A percentile compares a stretch with the other conserved stretches of the same genome.
These are phyloP conservation scores for Aurifilum marmelostoma DNA, from an alignment of 2,329 filamentous ascomycete genomes.

Conservation along the genomic window DNA sequence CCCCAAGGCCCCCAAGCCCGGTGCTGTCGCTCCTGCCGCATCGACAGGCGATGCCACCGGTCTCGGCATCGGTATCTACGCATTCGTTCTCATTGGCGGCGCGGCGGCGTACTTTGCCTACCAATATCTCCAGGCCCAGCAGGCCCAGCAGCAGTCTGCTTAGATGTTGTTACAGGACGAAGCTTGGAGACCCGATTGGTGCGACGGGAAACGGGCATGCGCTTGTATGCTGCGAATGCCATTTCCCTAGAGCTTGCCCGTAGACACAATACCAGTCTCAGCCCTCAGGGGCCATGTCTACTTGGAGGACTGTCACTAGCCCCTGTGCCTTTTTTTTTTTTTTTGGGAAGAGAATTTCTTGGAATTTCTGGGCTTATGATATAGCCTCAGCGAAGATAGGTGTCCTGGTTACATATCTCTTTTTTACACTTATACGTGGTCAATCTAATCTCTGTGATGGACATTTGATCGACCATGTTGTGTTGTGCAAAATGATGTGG, in stretches of 20 bases:
- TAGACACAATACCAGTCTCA: conserved; percentile 19
- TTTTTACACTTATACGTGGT: background rate
- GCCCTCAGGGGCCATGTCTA: background rate
- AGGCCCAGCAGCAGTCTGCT: conserved; percentile 21
- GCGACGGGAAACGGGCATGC: background rate
- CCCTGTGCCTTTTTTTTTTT: background rate
- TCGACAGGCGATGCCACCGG: conserved; percentile 55
- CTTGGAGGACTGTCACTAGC: background rate
- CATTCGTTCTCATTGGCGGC: conserved; percentile 76
- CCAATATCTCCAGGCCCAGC: conserved; percentile 75
- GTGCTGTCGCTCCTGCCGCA: conserved; percentile 54
- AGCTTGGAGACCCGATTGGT: background rate
- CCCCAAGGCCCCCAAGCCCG: conserved; percentile 61
- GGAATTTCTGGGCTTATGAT: conserved; percentile 10
- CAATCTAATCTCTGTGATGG: background rate
- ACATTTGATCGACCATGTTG: background rate
- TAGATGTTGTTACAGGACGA: background rate
- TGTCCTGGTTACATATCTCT: conserved; percentile 6
- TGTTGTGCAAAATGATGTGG: background rate
- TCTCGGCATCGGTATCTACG: conserved; percentile 80
- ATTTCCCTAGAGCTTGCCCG: background rate
- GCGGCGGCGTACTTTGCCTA: conserved; percentile 78
- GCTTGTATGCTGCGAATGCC: background rate
- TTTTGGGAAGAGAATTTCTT: background rate
- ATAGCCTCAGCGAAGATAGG: conserved; percentile 1